phyloP scores from a whole-genome alignment of 768 basidiomycete genomes.

The Asterophora parasitica region DNA sequence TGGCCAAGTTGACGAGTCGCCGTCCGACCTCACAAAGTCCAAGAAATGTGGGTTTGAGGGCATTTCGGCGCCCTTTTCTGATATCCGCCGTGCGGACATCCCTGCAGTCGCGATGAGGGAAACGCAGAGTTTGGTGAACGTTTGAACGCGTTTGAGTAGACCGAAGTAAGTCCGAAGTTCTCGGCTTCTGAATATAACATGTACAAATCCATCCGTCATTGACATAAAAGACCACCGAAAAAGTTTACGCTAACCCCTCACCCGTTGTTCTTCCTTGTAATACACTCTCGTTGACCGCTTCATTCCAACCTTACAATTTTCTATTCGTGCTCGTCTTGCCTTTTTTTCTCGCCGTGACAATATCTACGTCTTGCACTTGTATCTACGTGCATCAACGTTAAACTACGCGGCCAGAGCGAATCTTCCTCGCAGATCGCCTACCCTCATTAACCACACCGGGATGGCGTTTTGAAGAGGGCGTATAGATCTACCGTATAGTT shows the following conservation, averaged over 20 bases:
- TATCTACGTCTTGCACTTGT: slow-evolving; percentile 58
- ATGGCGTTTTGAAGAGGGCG: slow-evolving; percentile 47
- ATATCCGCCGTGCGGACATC: slow-evolving; percentile 27
- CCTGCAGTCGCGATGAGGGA: neutral
- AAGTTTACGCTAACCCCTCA: too few relatives aligned
- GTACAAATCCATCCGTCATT: too few relatives aligned
- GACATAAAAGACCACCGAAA: too few relatives aligned
- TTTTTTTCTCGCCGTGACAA: slow-evolving; percentile 36
- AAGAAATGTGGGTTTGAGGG: slow-evolving; percentile 52
- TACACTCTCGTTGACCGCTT: neutral
- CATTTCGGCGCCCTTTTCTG: slow-evolving; percentile 25
- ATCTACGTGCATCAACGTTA: slow-evolving; percentile 52
- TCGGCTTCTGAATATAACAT: too few relatives aligned
- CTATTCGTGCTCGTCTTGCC: neutral
- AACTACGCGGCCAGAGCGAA: slow-evolving; percentile 59
- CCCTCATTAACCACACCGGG: slow-evolving; percentile 34
- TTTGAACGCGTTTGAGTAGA: too few relatives aligned
- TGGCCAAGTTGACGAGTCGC: slow-evolving; percentile 52
- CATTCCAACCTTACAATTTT: neutral
- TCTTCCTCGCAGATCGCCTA: slow-evolving; percentile 54
- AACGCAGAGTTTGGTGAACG: neutral
- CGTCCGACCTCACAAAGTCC: slow-evolving; percentile 62
- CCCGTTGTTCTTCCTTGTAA: too few relatives aligned
- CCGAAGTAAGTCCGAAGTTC: too few relatives aligned
- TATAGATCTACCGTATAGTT: too few relatives aligned